phyloP scores from a whole-genome alignment of 306 rosid genomes.

The Cyclanthera cordifolia region DNA sequence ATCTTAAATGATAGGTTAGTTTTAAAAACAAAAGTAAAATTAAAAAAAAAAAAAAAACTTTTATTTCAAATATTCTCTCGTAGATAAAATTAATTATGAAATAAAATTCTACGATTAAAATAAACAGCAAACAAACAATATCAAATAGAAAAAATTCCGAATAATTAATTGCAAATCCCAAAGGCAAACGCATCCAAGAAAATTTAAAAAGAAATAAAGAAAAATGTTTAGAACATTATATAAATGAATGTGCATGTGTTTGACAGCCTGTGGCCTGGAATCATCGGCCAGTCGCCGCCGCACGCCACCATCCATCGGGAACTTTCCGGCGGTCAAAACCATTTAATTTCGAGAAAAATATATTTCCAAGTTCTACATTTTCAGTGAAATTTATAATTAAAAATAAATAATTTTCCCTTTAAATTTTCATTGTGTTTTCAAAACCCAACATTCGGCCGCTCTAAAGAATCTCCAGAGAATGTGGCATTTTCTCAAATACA shows the following conservation, averaged over 20 bases:
- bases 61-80: too few relatives aligned
- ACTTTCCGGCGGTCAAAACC: background rate
- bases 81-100: too few relatives aligned
- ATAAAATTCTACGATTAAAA: background rate
- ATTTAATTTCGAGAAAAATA: too few relatives aligned
- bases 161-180: background rate
- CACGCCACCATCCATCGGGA: background rate
- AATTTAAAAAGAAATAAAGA: background rate
- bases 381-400: too few relatives aligned
- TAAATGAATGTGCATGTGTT: constrained; percentile 5
- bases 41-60: too few relatives aligned
- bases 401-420: too few relatives aligned
- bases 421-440: background rate
- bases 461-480: background rate
- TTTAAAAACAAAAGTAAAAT: too few relatives aligned
- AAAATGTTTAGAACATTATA: background rate
- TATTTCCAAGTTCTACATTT: too few relatives aligned
- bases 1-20: too few relatives aligned
- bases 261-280: background rate
- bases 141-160: background rate
- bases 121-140: too few relatives aligned
- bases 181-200: background rate
- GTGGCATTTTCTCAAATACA: background rate
- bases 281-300: background rate
- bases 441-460: constrained; percentile 8